Percentiles rank a stretch among this genome's conserved stretches.
Evolutionary conservation across 2,329 filamentous ascomycete genomes (phyloP).

Genomic region (Trichoderma gracile): DNA sequence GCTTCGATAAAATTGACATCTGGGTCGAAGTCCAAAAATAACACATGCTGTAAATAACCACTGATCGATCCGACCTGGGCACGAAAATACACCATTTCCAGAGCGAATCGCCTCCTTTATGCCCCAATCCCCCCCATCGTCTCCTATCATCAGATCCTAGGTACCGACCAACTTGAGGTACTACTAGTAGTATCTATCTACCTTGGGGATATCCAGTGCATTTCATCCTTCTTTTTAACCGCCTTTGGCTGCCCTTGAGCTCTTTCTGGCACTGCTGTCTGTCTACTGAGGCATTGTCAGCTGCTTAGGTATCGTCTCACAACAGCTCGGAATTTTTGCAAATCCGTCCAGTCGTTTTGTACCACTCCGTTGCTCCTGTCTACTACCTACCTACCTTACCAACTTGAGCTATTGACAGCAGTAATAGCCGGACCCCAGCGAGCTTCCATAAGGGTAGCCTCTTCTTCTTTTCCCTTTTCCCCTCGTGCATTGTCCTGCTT

Average conservation of each 20-base stretch:
- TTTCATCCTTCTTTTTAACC: neutral
- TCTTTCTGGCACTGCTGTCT: neutral
- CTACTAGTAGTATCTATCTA: too few relatives aligned
- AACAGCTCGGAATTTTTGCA: neutral
- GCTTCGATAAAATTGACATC: constrained; percentile 4
- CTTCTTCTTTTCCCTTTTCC: neutral
- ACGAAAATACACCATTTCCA: neutral
- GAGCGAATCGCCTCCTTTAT: constrained; percentile 3
- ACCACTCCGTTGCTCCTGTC: constrained; percentile 8
- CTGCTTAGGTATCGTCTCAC: neutral
- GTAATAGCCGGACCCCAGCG: neutral
- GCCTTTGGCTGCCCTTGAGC: too few relatives aligned
- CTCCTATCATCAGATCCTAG: neutral
- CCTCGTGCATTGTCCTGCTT: neutral
- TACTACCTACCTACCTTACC: neutral
- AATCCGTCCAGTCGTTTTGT: neutral
- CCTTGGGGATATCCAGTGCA: neutral
- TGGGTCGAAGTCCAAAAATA: neutral
- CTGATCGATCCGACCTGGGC: neutral
- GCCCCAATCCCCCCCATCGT: neutral
- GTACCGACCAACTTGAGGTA: too few relatives aligned
- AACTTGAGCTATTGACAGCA: neutral
- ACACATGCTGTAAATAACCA: neutral
- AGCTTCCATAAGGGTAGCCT: neutral
- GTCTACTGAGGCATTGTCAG: neutral